Evolutionary conservation across 1,284 basidiomycete genomes (phyloP), one percentile per base, ranked within the genome.

Genomic region (Fomes fomentarius): DNA sequence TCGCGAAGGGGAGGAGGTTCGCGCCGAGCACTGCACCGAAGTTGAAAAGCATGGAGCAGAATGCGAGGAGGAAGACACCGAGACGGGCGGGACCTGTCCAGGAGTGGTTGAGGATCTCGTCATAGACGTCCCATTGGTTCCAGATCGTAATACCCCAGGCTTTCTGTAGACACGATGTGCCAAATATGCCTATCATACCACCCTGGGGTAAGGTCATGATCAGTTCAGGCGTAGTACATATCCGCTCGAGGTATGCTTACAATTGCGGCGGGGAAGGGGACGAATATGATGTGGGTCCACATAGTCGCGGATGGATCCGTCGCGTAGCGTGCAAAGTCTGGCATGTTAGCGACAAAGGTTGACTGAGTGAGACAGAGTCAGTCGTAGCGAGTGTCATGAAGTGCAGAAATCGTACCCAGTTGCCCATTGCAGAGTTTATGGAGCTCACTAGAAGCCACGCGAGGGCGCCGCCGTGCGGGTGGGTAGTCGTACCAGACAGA

Each of bases 31-130:
- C 76, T 44, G 74, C 74, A 15, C 75, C 76, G 54, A 78, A 70
- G 52, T 76, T 77, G 37, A 74, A 75, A 9, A 79, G 61, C 4
- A 71, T 71, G 60, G 76, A 76, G 26, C 66, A 69, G 54, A 78
- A 71, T 0, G 72, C 70, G 15, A 72, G 72, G 48, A 81, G 73
- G 71, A 81, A 81, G 40, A 75, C 73, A 26, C 76, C 77, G 2
- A 76, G 47, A 9, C 62, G 62, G 41, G 58, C 57, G 14, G 52
- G 48, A 7, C 56, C 56, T 7, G 54, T 58, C 53, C 49, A 63
- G 10, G 54, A 56, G 34, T 49, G 63, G 25, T 58, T 62, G 39
- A 63, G 63, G 50, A 65, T 65, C n/a, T 60, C 63, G 31, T 63
- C 63, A 48, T 56, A 59, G 26, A 65, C 60, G 45, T 65, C 63